Evolutionary conservation across 345 rosid species (phyloP).

Genomic region (Alliaria petiolata): DNA sequence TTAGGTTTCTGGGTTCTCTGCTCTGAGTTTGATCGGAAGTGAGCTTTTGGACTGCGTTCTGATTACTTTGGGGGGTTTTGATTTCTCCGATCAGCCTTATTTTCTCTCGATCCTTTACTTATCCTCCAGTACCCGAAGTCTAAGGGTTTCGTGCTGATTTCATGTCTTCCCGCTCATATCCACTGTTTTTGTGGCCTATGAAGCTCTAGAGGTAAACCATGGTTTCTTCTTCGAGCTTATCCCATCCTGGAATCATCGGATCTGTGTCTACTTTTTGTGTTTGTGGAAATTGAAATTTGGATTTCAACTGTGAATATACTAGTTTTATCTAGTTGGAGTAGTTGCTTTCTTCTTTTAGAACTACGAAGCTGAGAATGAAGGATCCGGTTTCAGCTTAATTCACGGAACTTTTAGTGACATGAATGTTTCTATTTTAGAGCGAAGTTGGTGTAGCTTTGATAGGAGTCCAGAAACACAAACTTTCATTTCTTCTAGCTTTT

Average conservation of each 20-base stretch:
- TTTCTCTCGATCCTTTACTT: background rate
- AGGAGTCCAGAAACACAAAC: background rate
- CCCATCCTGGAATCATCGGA: constrained; percentile 12
- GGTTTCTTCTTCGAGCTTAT: background rate
- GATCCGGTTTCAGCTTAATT: constrained; percentile 13
- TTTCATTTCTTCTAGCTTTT: background rate
- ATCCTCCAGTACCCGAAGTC: background rate
- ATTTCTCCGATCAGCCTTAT: background rate
- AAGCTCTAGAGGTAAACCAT: constrained; percentile 28
- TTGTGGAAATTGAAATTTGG: background rate
- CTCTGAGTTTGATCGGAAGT: constrained; percentile 5
- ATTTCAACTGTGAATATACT: constrained; percentile 2
- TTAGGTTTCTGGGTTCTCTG: constrained; percentile 12
- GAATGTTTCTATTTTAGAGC: background rate
- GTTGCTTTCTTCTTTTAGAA: background rate
- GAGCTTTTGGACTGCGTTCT: background rate
- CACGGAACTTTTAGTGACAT: background rate
- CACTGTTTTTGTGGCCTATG: background rate
- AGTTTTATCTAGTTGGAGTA: background rate
- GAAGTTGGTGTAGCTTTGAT: background rate
- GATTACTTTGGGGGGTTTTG: background rate
- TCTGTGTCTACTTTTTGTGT: constrained; percentile 21
- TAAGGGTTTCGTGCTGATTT: too few relatives aligned
- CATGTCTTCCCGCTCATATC: constrained; percentile 8
- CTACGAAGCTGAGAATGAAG: background rate